Base-by-base conservation (phyloP, 768 basidiomycete genomes). In the Pholiota conissans region DNA sequence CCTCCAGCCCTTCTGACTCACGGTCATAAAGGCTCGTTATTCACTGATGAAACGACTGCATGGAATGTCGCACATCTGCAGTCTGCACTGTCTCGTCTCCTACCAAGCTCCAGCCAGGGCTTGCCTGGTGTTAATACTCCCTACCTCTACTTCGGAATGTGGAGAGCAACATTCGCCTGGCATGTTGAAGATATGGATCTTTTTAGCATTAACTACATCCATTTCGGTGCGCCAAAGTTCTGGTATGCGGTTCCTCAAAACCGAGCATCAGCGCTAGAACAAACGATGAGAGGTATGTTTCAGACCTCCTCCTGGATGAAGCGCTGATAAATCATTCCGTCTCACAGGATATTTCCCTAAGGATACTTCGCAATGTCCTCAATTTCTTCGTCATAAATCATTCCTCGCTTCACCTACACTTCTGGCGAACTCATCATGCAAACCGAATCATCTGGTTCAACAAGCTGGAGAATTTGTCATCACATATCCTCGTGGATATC, bases 181-280 rank as follows among this genome's bases (percentile, higher is more conserved):
- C 97, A 99, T 65, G 97, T 99, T 48, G 97, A 99, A 72, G 97
- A 99, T 72, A 97, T 98, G 92, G 97, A 99, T 68, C 80, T 99
- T 1, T 98, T 96, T 74, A 95, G 93, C 56, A 98, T 99, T 76
- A 99, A 99, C 69, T 98, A 95, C 70, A 93, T 99, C 55, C 97
- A 99, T 71, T 98, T 98, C 64, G 97, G 97, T 0, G 95, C 95
- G 0, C 95, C 95, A 1, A 98, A 93, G 64, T 90, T 91, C 67
- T 99, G 97, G 97, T 98, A 98, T 71, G 89, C 95, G 2, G 80
- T 98, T 16, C 97, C 97, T 3, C 95, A 97, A 71, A 89, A 81
- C 16, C 83, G 93, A 57, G 86, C 94, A 0, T 73, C 76, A 13
- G 85, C 87, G 10, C 82, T 99, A n/a, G 97, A 98, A 70, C 81